Evolutionary conservation across 2,329 filamentous ascomycete species (phyloP).

Genomic region (Penicillium sp.): DNA sequence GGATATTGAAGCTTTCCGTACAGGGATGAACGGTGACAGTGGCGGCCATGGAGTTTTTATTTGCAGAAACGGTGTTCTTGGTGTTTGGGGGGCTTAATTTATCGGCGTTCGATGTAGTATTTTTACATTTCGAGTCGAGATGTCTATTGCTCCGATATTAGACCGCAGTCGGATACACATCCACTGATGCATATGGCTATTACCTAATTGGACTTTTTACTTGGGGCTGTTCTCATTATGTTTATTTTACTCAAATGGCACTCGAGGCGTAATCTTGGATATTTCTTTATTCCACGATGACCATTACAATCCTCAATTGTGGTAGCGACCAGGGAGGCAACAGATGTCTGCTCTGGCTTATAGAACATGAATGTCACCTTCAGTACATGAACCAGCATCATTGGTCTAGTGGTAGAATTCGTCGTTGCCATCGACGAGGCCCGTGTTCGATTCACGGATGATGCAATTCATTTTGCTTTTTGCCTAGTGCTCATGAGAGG

Average conservation of each 20-base stretch:
- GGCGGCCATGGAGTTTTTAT: conserved; percentile 7
- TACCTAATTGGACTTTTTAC: conserved; percentile 5
- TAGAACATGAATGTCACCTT: background rate
- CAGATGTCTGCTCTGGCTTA: background rate
- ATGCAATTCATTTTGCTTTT: conserved; percentile 13
- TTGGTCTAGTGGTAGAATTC: conserved; percentile 47
- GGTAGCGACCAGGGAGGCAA: too few relatives aligned
- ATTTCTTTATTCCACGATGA: background rate
- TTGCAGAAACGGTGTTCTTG: conserved; percentile 7
- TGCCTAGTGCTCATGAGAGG: background rate
- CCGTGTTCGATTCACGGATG: conserved; percentile 47
- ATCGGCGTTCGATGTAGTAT: conserved; percentile 14
- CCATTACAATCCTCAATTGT: too few relatives aligned
- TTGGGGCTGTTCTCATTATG: background rate
- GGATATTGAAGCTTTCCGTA: conserved; percentile 1
- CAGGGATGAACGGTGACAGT: background rate
- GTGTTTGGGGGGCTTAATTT: conserved; percentile 10
- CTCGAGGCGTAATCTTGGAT: background rate
- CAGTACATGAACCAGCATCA: conserved; percentile 29
- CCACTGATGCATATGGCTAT: conserved; percentile 14
- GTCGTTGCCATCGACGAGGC: conserved; percentile 46
- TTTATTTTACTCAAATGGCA: background rate
- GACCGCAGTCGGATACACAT: conserved; percentile 14
- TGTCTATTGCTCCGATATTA: background rate
- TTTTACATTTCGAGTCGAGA: background rate